A percentile compares a stretch with the other conserved stretches of the same genome.
Evolutionary conservation across 768 basidiomycete species (phyloP).

Genomic region (Hysterangium stoloniferum): DNA sequence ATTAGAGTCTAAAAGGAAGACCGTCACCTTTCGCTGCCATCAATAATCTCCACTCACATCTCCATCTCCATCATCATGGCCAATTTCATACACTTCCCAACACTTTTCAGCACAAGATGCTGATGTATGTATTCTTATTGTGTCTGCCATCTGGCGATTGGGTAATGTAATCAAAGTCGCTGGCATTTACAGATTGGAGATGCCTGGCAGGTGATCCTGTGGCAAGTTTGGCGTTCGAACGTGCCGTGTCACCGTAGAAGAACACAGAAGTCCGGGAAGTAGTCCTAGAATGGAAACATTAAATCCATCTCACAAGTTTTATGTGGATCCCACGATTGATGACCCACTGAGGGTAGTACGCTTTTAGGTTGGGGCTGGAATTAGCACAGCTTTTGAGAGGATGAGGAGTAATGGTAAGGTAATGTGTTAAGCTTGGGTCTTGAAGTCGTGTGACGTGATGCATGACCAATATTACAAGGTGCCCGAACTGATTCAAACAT

Average conservation of each 20-base stretch:
- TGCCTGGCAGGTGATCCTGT: conserved; percentile 11
- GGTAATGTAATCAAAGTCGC: conserved; percentile 21
- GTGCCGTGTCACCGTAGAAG: conserved; percentile 7
- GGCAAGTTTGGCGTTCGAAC: conserved; percentile 4
- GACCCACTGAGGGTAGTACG: no score
- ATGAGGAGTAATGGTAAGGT: no score
- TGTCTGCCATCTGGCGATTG: conserved; percentile 22
- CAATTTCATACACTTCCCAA: conserved; percentile 19
- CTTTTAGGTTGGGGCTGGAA: no score
- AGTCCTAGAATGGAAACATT: conserved; percentile 7
- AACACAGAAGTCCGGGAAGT: conserved; percentile 9
- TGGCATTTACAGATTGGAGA: conserved; percentile 16
- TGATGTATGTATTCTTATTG: conserved; percentile 23
- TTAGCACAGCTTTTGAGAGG: no score
- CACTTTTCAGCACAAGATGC: conserved; percentile 20
- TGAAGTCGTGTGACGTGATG: no score
- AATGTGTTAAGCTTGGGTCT: no score
- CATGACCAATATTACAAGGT: no score
- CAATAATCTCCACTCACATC: conserved; percentile 51
- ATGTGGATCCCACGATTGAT: conserved; percentile 18
- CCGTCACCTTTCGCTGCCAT: conserved; percentile 50
- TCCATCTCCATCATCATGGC: conserved; percentile 68
- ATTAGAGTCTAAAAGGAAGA: no score
- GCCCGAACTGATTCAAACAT: no score
- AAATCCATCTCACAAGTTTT: conserved; percentile 17